Percentiles rank a stretch among this genome's conserved stretches.
These are phyloP conservation scores for Strobilomyces confusus DNA, from an alignment of 768 basidiomycete species.

Conservation along the genomic window DNA sequence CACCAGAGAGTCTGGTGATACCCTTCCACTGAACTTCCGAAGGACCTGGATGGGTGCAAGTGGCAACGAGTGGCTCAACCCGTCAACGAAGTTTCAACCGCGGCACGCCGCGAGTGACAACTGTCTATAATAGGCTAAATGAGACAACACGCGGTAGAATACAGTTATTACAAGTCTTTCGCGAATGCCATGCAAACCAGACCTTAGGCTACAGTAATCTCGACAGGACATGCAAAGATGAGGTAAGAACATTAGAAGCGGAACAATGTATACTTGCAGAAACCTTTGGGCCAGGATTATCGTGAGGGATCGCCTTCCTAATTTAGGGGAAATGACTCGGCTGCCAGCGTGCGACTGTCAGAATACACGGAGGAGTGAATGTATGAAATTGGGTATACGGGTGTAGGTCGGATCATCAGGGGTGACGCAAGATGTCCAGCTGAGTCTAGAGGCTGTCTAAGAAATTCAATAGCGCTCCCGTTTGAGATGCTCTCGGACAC, in stretches of 20 bases:
- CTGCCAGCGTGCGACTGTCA: slow-evolving; percentile 1
- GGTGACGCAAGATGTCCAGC: slow-evolving; percentile 14
- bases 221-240: slow-evolving; percentile 9
- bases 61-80: neutral
- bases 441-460: slow-evolving; percentile 3
- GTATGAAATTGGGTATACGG: slow-evolving; percentile 27
- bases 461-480: neutral
- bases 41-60: neutral
- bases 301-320: neutral
- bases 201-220: slow-evolving; percentile 13
- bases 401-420: slow-evolving; percentile 26
- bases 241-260: slow-evolving; percentile 7
- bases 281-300: neutral
- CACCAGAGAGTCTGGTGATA: neutral
- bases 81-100: neutral
- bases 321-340: slow-evolving; percentile 3
- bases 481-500: slow-evolving; percentile 4
- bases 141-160: slow-evolving; percentile 1
- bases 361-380: slow-evolving; percentile 4
- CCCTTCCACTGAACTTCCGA: slow-evolving; percentile 1
- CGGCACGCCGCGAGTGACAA: neutral
- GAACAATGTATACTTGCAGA: neutral
- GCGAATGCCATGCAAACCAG: neutral
- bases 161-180: slow-evolving; percentile 1
- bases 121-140: slow-evolving; percentile 2